Conservation (phyloP, 2,329 filamentous ascomycete species). For the Chalara sp. region DNA sequence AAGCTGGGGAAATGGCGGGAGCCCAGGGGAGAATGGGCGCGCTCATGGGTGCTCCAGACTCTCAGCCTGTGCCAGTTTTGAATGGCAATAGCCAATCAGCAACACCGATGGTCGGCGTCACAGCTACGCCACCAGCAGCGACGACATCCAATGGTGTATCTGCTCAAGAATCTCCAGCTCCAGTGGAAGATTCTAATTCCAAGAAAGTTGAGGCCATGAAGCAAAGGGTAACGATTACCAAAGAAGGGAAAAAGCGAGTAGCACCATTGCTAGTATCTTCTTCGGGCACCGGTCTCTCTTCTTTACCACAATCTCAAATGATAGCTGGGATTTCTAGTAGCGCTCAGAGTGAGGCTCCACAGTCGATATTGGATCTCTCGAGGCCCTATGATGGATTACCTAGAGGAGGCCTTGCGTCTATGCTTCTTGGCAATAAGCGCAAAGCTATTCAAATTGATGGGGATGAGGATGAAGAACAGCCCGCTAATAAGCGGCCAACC, state of each 20-base stretch:
- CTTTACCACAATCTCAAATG: conserved; percentile 80
- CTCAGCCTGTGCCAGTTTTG: conserved; percentile 19
- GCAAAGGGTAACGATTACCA: conserved; percentile 87
- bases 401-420: conserved; percentile 75
- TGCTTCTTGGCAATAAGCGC: conserved; percentile 89
- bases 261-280: conserved; percentile 87
- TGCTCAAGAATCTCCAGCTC: conserved; percentile 15
- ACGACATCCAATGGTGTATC: conserved; percentile 19
- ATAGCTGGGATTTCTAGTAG: conserved; percentile 68
- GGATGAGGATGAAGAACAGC: conserved; percentile 57
- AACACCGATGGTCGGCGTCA: conserved; percentile 14
- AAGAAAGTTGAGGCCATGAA: conserved; percentile 67
- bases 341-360: conserved; percentile 64
- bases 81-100: conserved; percentile 22
- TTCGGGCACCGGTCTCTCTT: conserved; percentile 79
- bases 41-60: conserved; percentile 70
- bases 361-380: conserved; percentile 80
- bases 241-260: conserved; percentile 95
- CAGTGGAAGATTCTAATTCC: conserved; percentile 42
- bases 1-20: conserved; percentile 80
- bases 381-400: conserved; percentile 92
- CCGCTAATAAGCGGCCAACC: conserved; percentile 52
- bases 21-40: conserved; percentile 96
- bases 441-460: conserved; percentile 68
- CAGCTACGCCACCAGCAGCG: conserved; percentile 3